A percentile compares a stretch with the other conserved stretches of the same genome.
Conservation (phyloP, 2,329 filamentous ascomycete genomes). For the Ascocoryne sarcoides region DNA sequence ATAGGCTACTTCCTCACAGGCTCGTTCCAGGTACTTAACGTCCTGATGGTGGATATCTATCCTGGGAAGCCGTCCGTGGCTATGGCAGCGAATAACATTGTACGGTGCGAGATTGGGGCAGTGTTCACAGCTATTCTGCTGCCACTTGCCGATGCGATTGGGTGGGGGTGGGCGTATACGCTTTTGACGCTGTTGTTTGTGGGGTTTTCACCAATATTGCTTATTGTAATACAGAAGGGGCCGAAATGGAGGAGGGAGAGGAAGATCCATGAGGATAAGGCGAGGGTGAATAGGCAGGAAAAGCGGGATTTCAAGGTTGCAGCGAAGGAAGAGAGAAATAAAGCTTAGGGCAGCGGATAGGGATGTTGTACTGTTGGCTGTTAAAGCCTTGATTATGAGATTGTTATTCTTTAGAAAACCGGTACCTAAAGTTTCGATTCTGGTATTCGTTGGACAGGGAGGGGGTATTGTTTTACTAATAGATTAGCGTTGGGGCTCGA, state of each 20-base stretch:
- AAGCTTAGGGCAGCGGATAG: too few species aligned
- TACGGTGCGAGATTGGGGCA: conserved; percentile 46
- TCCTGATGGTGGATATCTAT: conserved; percentile 48
- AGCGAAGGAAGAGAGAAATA: too few species aligned
- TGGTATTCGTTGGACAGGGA: too few species aligned
- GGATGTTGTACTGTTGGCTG: too few species aligned
- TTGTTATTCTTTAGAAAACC: too few species aligned
- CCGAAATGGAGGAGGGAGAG: conserved; percentile 5
- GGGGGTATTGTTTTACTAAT: too few species aligned
- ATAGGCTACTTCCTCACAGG: conserved; percentile 42
- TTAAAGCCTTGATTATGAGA: too few species aligned
- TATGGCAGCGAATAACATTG: conserved; percentile 48
- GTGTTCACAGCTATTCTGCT: conserved; percentile 42
- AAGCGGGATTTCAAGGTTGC: too few species aligned
- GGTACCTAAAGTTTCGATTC: too few species aligned
- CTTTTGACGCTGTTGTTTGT: conserved; percentile 31
- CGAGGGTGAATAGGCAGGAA: conserved; percentile 1
- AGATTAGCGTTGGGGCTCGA: too few species aligned
- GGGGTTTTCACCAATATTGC: background rate
- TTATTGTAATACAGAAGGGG: conserved; percentile 1
- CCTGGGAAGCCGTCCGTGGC: conserved; percentile 38
- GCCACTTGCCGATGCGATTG: conserved; percentile 42
- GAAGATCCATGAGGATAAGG: conserved; percentile 1
- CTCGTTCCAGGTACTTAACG: conserved; percentile 42
- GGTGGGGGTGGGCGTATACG: conserved; percentile 43